These are phyloP conservation scores for Saccharomyces hybrid DNA, from an alignment of 1,139 yeast genomes.

Conservation along the genomic window DNA sequence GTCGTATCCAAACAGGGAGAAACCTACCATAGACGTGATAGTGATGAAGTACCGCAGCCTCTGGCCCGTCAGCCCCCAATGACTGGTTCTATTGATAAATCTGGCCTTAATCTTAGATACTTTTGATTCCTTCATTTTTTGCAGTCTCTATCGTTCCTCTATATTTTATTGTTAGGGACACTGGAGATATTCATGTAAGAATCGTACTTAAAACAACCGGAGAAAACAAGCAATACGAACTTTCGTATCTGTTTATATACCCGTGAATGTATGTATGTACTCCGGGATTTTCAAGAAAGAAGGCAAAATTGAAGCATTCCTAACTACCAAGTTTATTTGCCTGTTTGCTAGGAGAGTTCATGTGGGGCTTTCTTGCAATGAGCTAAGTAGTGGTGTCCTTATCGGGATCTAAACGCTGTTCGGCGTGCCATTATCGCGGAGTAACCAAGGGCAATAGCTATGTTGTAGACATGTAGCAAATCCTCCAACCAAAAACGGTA, in stretches of 20 bases:
- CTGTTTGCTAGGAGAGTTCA: background rate
- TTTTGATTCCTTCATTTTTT: background rate
- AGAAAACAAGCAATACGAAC: no score
- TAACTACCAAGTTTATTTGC: background rate
- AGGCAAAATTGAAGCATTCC: background rate
- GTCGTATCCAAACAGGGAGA: constrained; percentile 69
- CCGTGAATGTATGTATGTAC: no score
- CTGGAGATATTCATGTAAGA: background rate
- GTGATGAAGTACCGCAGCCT: constrained; percentile 43
- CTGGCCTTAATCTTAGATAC: background rate
- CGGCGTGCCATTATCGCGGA: background rate
- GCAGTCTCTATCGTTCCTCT: no score
- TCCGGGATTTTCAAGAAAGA: background rate
- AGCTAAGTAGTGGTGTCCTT: background rate
- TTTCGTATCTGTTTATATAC: background rate
- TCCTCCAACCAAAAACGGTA: background rate
- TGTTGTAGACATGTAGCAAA: background rate
- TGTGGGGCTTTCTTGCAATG: background rate
- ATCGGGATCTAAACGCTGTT: background rate
- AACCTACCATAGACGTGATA: constrained; percentile 54
- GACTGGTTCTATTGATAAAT: background rate
- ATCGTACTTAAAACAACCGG: no score
- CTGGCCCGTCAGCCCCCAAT: constrained; percentile 34
- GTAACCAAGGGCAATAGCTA: background rate
- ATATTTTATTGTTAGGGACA: no score